Conservation (phyloP, 805 yeast genomes). For the Candida maesae region DNA sequence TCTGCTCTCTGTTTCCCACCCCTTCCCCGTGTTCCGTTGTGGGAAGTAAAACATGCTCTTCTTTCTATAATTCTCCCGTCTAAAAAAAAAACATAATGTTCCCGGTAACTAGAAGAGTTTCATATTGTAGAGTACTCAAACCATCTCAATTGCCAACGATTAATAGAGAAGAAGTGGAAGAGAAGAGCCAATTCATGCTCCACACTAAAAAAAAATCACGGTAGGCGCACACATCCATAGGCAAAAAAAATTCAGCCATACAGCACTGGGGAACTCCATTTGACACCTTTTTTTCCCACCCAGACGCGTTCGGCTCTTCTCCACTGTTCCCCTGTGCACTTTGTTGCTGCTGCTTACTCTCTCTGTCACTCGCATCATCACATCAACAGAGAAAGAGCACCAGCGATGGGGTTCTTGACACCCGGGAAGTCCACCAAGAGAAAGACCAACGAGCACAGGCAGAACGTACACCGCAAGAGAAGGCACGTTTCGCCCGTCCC, state of each 20-base stretch:
- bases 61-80: neutral
- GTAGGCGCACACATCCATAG: constrained; percentile 5
- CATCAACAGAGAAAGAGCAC: too few species aligned
- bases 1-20: too few species aligned
- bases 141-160: too few species aligned
- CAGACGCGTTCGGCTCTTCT: neutral
- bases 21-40: neutral
- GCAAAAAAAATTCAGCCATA: constrained; percentile 4
- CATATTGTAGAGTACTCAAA: too few species aligned
- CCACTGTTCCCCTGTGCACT: neutral
- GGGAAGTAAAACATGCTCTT: constrained; percentile 4
- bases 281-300: constrained; percentile 7
- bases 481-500: neutral
- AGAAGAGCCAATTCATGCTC: too few species aligned
- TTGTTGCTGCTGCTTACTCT: neutral
- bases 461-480: constrained; percentile 4
- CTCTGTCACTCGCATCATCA: too few species aligned
- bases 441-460: constrained; percentile 6
- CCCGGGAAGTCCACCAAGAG: constrained; percentile 11
- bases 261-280: neutral
- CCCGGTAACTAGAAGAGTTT: too few species aligned
- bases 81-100: too few species aligned
- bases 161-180: too few species aligned
- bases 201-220: neutral
- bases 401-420: constrained; percentile 10